Evolutionary conservation across 129 eudicot genomes (phyloP).

Genomic region (Tagetes erecta): DNA sequence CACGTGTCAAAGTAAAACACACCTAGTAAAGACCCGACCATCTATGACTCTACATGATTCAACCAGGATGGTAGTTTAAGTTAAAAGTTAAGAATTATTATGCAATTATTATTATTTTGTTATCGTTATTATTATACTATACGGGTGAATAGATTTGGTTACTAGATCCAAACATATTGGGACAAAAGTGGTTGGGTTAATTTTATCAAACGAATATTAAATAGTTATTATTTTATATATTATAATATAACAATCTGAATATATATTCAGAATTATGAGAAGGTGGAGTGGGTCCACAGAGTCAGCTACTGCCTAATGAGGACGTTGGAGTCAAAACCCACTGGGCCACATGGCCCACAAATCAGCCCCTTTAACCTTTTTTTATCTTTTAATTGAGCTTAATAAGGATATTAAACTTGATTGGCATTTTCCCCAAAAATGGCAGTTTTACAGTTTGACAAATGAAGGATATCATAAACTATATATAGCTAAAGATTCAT

Average conservation of each 20-base stretch:
- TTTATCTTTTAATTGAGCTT: background rate
- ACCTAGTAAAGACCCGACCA: no score
- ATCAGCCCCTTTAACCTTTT: background rate
- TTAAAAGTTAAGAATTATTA: no score
- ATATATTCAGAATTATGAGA: slow-evolving; percentile 15
- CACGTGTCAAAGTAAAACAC: no score
- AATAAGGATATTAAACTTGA: background rate
- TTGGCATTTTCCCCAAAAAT: background rate
- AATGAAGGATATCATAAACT: no score
- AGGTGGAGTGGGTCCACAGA: slow-evolving; percentile 35
- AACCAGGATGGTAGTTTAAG: no score
- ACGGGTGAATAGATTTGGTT: slow-evolving; percentile 30
- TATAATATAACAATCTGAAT: background rate
- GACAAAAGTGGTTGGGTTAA: slow-evolving; percentile 60
- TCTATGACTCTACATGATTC: no score
- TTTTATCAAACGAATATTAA: slow-evolving; percentile 5
- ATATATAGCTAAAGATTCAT: no score
- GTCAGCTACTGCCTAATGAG: slow-evolving; percentile 26
- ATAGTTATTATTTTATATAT: background rate
- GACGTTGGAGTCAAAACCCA: slow-evolving; percentile 21
- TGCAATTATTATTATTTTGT: background rate
- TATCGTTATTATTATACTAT: background rate
- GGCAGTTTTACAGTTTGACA: background rate
- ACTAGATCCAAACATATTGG: slow-evolving; percentile 55
- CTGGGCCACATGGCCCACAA: slow-evolving; percentile 9